phyloP scores from a whole-genome alignment of 2,329 filamentous ascomycete species.

The Aspergillus pseudoglaucus region DNA sequence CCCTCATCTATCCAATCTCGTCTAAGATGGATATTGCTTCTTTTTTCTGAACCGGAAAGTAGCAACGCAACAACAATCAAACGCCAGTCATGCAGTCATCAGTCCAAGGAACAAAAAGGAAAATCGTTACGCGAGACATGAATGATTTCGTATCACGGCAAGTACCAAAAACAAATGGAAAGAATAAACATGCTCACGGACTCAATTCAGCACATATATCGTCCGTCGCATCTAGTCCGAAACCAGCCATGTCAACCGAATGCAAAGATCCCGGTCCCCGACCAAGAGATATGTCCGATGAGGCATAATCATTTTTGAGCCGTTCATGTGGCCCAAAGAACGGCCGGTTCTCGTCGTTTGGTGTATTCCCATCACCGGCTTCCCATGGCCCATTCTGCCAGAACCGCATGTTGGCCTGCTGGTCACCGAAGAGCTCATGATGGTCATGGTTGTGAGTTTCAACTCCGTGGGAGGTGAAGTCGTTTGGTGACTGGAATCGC shows the following conservation, averaged over 20 bases:
- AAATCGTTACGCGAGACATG: conserved; percentile 32
- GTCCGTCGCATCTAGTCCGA: conserved; percentile 34
- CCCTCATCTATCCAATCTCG: neutral
- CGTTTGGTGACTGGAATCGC: conserved; percentile 37
- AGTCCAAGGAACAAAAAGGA: conserved; percentile 21
- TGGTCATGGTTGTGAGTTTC: conserved; percentile 36
- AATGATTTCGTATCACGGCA: conserved; percentile 11
- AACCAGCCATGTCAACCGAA: conserved; percentile 41
- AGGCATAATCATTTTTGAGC: conserved; percentile 39
- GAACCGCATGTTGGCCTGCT: conserved; percentile 40
- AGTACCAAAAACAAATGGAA: conserved; percentile 9
- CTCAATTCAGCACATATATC: conserved; percentile 32
- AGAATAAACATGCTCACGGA: conserved; percentile 21
- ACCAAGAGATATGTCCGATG: conserved; percentile 38
- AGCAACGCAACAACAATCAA: conserved; percentile 10
- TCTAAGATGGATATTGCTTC: neutral
- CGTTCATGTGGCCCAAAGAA: conserved; percentile 40
- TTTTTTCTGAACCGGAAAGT: conserved; percentile 4
- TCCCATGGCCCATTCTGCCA: conserved; percentile 40
- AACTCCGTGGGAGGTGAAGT: conserved; percentile 32
- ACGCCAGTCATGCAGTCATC: conserved; percentile 38
- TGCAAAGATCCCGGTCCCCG: conserved; percentile 38
- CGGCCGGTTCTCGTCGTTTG: conserved; percentile 36
- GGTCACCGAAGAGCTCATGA: conserved; percentile 39
- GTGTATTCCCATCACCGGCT: conserved; percentile 37